These are phyloP conservation scores for Colletotrichum lini DNA, from an alignment of 2,329 filamentous ascomycete species.

Conservation along the genomic window DNA sequence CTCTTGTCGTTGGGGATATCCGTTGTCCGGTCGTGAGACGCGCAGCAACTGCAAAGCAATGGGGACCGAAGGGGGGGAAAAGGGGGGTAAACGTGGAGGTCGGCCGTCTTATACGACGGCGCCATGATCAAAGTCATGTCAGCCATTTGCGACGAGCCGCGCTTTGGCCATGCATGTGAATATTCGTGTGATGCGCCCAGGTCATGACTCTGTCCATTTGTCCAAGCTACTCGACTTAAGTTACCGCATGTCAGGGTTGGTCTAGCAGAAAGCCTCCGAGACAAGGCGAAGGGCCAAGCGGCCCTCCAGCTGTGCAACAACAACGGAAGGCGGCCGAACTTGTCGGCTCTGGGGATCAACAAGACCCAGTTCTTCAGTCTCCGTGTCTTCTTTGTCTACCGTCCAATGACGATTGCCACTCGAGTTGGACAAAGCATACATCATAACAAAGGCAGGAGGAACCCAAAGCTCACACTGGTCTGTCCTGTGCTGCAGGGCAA, in stretches of 20 bases:
- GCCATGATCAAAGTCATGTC: conserved; percentile 30
- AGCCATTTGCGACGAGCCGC: conserved; percentile 27
- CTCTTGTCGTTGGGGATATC: conserved; percentile 50
- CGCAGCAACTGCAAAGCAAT: conserved; percentile 2
- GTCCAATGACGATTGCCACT: neutral
- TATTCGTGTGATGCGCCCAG: conserved; percentile 23
- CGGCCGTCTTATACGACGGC: conserved; percentile 37
- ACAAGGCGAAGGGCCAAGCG: conserved; percentile 3
- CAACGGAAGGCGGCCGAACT: conserved; percentile 18
- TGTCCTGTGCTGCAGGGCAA: neutral
- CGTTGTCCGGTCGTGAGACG: conserved; percentile 47
- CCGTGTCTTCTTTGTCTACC: neutral
- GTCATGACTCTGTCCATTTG: conserved; percentile 14
- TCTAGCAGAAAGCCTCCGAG: conserved; percentile 11
- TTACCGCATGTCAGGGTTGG: conserved; percentile 12
- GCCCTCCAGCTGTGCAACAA: neutral
- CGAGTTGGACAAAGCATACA: neutral
- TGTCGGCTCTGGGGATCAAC: neutral
- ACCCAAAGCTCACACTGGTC: neutral
- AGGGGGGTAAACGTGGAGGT: conserved; percentile 13
- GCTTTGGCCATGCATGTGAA: conserved; percentile 39
- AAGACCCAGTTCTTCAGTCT: conserved; percentile 13
- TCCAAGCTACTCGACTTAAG: neutral
- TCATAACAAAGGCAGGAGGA: neutral
- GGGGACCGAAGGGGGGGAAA: neutral